phyloP scores from a whole-genome alignment of 805 yeast species.

The Saturnispora gosingensis region DNA sequence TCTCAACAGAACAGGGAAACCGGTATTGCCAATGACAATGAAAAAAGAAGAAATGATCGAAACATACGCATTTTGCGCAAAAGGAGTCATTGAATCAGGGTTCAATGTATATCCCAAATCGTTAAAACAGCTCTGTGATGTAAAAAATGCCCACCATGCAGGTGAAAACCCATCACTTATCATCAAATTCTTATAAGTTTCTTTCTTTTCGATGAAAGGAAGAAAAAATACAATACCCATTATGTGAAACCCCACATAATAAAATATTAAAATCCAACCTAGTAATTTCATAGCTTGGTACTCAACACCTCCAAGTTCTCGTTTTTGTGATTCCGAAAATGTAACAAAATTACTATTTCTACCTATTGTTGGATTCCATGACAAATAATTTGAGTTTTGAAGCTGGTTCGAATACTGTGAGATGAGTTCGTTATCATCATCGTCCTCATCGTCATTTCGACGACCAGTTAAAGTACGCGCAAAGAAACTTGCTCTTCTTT shows the following conservation, averaged over 20 bases:
- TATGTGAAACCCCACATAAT: constrained; percentile 71
- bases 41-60: constrained; percentile 57
- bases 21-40: constrained; percentile 88
- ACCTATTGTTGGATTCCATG: constrained; percentile 88
- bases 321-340: constrained; percentile 73
- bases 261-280: constrained; percentile 51
- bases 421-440: constrained; percentile 24
- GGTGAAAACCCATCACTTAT: constrained; percentile 55
- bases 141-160: constrained; percentile 91
- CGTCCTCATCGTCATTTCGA: constrained; percentile 4
- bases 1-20: constrained; percentile 79
- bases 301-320: constrained; percentile 95
- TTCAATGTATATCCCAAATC: constrained; percentile 81
- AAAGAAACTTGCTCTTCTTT: constrained; percentile 11
- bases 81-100: constrained; percentile 69
- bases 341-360: constrained; percentile 88
- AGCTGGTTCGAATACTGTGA: constrained; percentile 18
- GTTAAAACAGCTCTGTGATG: constrained; percentile 69
- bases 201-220: constrained; percentile 47
- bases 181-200: constrained; percentile 36
- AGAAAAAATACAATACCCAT: constrained; percentile 43
- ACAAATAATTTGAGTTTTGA: constrained; percentile 56
- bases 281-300: constrained; percentile 80
- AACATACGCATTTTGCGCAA: constrained; percentile 54
- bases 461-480: constrained; percentile 14